Percentiles rank a stretch among this genome's conserved stretches.
Evolutionary conservation across 176 grass and related monocot species (phyloP).

Genomic region (Carex kokanica): DNA sequence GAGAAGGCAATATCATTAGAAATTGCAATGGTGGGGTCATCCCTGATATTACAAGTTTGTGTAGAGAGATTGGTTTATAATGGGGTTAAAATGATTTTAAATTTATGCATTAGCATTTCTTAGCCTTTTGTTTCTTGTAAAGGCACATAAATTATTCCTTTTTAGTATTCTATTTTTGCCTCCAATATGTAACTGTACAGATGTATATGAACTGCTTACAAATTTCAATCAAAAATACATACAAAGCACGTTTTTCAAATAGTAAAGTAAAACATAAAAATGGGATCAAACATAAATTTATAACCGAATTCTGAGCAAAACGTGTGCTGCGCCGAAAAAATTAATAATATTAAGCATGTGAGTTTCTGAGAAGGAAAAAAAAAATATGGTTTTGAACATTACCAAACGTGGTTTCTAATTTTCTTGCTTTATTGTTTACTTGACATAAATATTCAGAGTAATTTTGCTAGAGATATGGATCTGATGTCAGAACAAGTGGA

Average conservation of each 20-base stretch:
- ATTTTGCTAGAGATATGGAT: too few relatives aligned
- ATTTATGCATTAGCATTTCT: neutral
- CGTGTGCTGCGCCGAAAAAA: too few relatives aligned
- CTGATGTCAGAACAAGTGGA: too few relatives aligned
- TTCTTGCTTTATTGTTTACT: neutral
- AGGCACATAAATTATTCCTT: neutral
- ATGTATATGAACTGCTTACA: too few relatives aligned
- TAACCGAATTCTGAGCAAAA: too few relatives aligned
- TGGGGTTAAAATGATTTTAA: too few relatives aligned
- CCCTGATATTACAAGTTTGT: slow-evolving; percentile 57
- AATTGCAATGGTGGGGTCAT: slow-evolving; percentile 52
- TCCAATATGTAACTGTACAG: neutral
- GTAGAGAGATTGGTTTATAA: slow-evolving; percentile 64
- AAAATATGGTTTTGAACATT: neutral
- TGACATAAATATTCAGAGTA: neutral
- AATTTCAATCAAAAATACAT: too few relatives aligned
- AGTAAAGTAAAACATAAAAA: too few relatives aligned
- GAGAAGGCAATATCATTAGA: slow-evolving; percentile 46
- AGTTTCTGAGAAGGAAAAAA: neutral
- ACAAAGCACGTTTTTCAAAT: too few relatives aligned
- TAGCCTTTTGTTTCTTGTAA: neutral
- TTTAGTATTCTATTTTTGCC: neutral
- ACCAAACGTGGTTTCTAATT: neutral
- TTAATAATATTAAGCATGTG: too few relatives aligned
- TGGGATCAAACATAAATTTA: too few relatives aligned